Base-by-base conservation (phyloP, 2,329 filamentous ascomycete genomes). In the Sporothrix mexicana region DNA sequence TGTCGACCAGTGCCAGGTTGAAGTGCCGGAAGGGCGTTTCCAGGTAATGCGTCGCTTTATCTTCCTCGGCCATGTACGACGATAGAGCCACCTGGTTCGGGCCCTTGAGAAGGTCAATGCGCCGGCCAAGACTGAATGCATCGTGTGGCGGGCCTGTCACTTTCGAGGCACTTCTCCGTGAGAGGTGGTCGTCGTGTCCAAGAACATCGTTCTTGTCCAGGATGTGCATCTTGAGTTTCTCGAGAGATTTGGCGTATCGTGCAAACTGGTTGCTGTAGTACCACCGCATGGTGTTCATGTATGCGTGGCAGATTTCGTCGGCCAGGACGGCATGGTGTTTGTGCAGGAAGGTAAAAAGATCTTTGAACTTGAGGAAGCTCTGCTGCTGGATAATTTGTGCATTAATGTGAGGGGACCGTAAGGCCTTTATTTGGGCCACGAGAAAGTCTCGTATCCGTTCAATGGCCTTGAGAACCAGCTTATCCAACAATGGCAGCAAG, bases 241-340 rank as follows among this genome's bases (percentile, higher is more conserved):
- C 91, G 6, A 99, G 85, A 0, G 96, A 91, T 77, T 91, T 90
- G 75, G 92, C 90, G 80, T 99, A 99, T 47, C 95, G 91, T 3
- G 89, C 90, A 79, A 99, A 99, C 80, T 98, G 93, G 76, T 92
- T 96, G 70, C 92, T 83, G 80, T 98, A 98, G 79, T 99, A 99
- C 96, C 96, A 99, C 70, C 94, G 90, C 94, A 99, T 99, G 0
- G 97, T 99, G 80, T 98, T 97, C 84, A 97, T 91, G 79, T 99
- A 99, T 3, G 97, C 96, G 80, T 94, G 92, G 9, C 91, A 91
- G 76, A 99, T 97, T 81, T 99, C 93, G 70, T 95, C 91, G 9
- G 93, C 94, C 6, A 99, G 88, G n/a, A 89, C 86, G 0, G 92
- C 85, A 78, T 98, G 94, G 76, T 95, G 92, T 77, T 89, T 91